Evolutionary conservation across 176 grass and related monocot genomes (phyloP), one percentile per base, ranked within the genome.

Genomic region (Musa acuminata): DNA sequence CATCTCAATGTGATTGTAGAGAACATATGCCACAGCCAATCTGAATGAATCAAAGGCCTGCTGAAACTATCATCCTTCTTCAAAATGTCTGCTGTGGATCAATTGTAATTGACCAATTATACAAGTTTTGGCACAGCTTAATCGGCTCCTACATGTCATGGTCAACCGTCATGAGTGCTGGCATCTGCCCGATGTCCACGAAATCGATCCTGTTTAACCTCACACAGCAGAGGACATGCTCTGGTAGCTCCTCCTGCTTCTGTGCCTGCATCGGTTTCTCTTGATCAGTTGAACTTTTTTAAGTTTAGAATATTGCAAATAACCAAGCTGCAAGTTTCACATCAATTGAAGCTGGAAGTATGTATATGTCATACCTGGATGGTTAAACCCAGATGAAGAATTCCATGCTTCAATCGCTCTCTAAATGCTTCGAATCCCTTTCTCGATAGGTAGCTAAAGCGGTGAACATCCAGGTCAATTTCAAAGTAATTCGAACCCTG

Each of bases 171-270:
- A 99, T 71, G 67, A 99, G 84, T 8, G 84, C 91, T 0, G 95
- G 88, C 78, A 99, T 99, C 82, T 99, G 86, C 67, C 88, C 91
- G 13, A 79, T 81, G 75, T 99, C 72, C 5, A 89, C 73, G 20
- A 99, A 91, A 72, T 91, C 88, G 22, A 93, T 73, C 64, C 82
- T 93, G 88, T 87, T 94, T 75, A 99, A 76, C 83, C 95, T 87
- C 64, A 91, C 84, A 58, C 95, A 85, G 79, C 95, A 99, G 13
- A 94, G 75, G 13, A 99, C 88, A 84, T 89, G 83, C 74, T 99
- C 95, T n/a, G 95, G 95, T 53, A 99, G 82, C 49, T 99, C 95
- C 75, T 99, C 95, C 80, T 94, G 95, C 65, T 91, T 99, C 75
- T 99, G 95, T 62, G 91, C 95, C 95, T 99, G 88, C 77, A 78